Base-by-base conservation (phyloP, 768 basidiomycete species). In the Mycena belliarum region DNA sequence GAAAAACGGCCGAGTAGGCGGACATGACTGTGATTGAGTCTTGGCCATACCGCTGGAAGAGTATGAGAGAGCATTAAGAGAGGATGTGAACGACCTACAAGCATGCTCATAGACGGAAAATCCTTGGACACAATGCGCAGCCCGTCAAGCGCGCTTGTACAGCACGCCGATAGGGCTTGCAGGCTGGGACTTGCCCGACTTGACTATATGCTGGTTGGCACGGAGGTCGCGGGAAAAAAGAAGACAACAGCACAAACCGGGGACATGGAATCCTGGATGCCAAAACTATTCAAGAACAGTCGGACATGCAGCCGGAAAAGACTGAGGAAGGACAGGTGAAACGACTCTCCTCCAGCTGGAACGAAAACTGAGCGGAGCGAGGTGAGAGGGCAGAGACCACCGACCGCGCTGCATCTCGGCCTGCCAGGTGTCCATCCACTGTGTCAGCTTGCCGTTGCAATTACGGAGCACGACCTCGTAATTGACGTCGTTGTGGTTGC, bases 21-120 rank as follows among this genome's bases (percentile, higher is more conserved):
- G 88, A 89, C 91, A 93, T 93, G 44, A 89, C 83, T 9, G 88
- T 86, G 59, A 91, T 84, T 6, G 89, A 87, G 68, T 93, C 91
- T 75, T 93, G 92, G 9, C 88, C 83, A 64, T 93, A 94, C 43
- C 87, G 86, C 91, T 93, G 56, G 59, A 16, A 40, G 59, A 33
- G 49, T 45, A 40, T 66, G 33, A 65, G 61, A 46, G 21, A 38
- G 47, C 38, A 48, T 25, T 43, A 10, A 43, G 29, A 44, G 21
- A 37, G n/a, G n/a, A n/a, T n/a, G n/a, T 9, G 18, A 24, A 16
- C 26, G 12, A 71, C 86, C 50, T 65, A 89, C 90, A 65, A 93
- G 80, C 71, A 93, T 86, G 66, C 83, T 82, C 73, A 92, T 82
- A 20, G 78, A 78, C 26, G 84, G 83, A 66, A 93, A 90, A 55